phyloP scores from a whole-genome alignment of 169 alveolate genomes.

The Plasmodium coatneyi region DNA sequence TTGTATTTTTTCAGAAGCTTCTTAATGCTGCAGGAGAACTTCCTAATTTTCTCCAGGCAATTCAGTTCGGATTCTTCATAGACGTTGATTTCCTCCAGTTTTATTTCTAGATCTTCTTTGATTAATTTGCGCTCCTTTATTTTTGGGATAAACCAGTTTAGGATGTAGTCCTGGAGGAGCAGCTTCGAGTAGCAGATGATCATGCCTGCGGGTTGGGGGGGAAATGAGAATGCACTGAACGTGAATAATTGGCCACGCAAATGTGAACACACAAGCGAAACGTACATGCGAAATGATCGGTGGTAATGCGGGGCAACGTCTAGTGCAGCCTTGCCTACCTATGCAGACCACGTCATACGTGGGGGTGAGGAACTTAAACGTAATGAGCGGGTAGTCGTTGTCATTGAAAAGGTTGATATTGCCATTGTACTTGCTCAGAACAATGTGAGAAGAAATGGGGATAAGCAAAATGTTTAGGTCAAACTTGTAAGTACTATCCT shows the following conservation, averaged over 20 bases:
- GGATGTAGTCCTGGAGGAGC: constrained; percentile 81
- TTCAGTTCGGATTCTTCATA: constrained; percentile 58
- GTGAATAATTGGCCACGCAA: neutral
- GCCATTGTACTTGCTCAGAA: constrained; percentile 34
- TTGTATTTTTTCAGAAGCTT: constrained; percentile 49
- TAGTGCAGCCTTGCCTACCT: neutral
- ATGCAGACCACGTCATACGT: constrained; percentile 50
- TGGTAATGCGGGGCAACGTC: neutral
- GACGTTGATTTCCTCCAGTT: constrained; percentile 67
- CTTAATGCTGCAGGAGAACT: constrained; percentile 52
- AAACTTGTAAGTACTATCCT: constrained; percentile 7
- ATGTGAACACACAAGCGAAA: neutral
- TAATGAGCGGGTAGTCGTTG: constrained; percentile 51
- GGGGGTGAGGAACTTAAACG: constrained; percentile 45
- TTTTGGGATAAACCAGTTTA: constrained; percentile 84
- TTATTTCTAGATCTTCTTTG: constrained; percentile 30
- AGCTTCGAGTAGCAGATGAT: constrained; percentile 82
- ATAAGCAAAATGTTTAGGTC: constrained; percentile 30
- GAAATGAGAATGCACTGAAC: neutral
- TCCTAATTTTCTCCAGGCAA: constrained; percentile 49
- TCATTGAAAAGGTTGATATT: constrained; percentile 55
- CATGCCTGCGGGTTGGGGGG: constrained; percentile 77
- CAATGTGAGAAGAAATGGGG: constrained; percentile 41
- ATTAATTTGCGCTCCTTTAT: constrained; percentile 74
- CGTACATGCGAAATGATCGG: too few relatives aligned